A percentile compares a stretch with the other conserved stretches of the same genome.
phyloP scores from a whole-genome alignment of 371 early-diverging fungal species.

The Coemansia sp. region DNA sequence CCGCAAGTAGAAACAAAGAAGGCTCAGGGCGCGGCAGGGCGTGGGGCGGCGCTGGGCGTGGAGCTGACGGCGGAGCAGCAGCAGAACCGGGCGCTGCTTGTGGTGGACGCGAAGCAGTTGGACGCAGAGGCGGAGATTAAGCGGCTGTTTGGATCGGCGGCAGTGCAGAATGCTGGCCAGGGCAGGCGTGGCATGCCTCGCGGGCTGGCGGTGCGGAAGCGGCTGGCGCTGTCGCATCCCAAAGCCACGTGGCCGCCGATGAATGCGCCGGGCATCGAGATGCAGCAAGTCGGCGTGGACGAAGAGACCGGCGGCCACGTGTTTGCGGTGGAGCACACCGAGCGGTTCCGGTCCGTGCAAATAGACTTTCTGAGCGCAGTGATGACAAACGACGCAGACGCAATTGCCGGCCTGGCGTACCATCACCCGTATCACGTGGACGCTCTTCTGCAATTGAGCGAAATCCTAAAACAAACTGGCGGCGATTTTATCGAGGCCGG shows the following conservation, averaged over 20 bases:
- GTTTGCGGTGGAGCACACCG: constrained; percentile 69
- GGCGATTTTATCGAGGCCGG: constrained; percentile 74
- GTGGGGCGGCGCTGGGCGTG: constrained; percentile 28
- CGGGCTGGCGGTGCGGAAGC: constrained; percentile 20
- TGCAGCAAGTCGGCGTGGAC: constrained; percentile 58
- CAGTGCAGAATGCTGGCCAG: constrained; percentile 58
- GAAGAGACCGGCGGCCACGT: constrained; percentile 52
- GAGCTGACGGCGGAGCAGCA: constrained; percentile 37
- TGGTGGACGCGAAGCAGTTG: constrained; percentile 64
- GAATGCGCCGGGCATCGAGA: constrained; percentile 64
- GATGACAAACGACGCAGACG: constrained; percentile 73
- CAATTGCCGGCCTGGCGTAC: constrained; percentile 64
- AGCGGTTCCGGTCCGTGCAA: constrained; percentile 71
- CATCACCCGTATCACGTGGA: constrained; percentile 86
- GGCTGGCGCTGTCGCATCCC: constrained; percentile 68
- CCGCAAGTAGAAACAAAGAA: neutral
- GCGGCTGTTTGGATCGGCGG: constrained; percentile 82
- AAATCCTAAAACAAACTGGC: constrained; percentile 74
- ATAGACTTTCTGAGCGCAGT: constrained; percentile 70
- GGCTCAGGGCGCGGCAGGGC: constrained; percentile 5
- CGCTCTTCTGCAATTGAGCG: constrained; percentile 76
- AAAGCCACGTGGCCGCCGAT: constrained; percentile 77
- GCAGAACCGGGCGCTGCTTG: constrained; percentile 55
- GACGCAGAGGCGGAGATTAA: constrained; percentile 88
- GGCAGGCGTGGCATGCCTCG: constrained; percentile 18